Conservation (phyloP, 768 basidiomycete genomes). For the Collybia nuda region DNA sequence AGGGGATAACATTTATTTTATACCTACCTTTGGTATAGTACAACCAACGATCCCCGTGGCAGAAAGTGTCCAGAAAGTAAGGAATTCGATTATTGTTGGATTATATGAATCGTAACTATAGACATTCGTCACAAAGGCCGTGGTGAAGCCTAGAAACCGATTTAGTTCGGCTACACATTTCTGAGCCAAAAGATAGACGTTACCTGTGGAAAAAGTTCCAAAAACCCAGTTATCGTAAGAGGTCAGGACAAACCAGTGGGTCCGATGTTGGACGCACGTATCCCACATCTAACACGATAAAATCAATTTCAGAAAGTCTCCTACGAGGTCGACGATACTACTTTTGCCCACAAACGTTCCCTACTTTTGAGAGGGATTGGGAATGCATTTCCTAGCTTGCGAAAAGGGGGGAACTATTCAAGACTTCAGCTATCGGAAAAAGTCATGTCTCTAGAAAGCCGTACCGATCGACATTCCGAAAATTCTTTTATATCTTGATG, state of each 20-base stretch:
- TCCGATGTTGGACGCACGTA: constrained; percentile 43
- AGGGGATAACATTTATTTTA: constrained; percentile 16
- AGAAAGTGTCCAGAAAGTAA: constrained; percentile 58
- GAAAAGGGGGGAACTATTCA: constrained; percentile 40
- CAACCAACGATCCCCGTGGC: constrained; percentile 40
- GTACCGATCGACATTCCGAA: constrained; percentile 40
- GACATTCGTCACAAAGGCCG: constrained; percentile 49
- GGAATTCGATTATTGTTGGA: constrained; percentile 51
- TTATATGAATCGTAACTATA: constrained; percentile 35
- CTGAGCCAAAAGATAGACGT: not conserved
- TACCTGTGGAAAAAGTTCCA: constrained; percentile 59
- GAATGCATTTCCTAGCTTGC: constrained; percentile 29
- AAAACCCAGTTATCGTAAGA: constrained; percentile 64
- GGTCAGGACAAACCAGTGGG: constrained; percentile 58
- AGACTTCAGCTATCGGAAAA: constrained; percentile 11
- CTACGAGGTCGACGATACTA: constrained; percentile 10
- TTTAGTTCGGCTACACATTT: not conserved
- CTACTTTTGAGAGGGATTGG: constrained; percentile 36
- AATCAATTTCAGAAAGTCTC: not conserved
- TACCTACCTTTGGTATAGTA: constrained; percentile 42
- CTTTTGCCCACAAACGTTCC: constrained; percentile 64
- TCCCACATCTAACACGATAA: constrained; percentile 50
- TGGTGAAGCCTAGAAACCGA: constrained; percentile 44
- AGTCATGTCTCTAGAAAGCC: constrained; percentile 4
- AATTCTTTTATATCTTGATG: constrained; percentile 55